A percentile compares a stretch with the other conserved stretches of the same genome.
These are phyloP conservation scores for Rhizophagus clarus DNA, from an alignment of 192 early-diverging fungal species.

Conservation along the genomic window DNA sequence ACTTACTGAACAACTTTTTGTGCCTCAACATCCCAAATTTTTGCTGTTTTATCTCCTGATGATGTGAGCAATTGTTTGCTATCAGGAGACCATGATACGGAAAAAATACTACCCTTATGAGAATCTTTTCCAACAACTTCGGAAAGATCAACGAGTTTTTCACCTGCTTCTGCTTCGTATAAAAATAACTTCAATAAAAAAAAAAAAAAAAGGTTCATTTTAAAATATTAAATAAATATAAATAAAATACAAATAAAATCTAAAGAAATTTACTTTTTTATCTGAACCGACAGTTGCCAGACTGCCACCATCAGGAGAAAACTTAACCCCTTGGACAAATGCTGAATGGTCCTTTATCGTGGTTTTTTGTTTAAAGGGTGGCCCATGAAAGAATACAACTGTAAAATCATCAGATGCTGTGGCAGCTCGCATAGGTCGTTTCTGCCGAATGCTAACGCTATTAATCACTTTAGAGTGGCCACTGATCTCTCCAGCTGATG, in stretches of 20 bases:
- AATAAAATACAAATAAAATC: not conserved
- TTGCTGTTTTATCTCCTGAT: slow-evolving; percentile 83
- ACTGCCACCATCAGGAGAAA: slow-evolving; percentile 76
- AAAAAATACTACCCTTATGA: slow-evolving; percentile 84
- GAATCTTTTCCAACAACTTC: slow-evolving; percentile 45
- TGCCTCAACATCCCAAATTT: slow-evolving; percentile 87
- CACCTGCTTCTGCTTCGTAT: slow-evolving; percentile 92
- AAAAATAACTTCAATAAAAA: slow-evolving; percentile 78
- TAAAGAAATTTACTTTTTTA: slow-evolving; percentile 66
- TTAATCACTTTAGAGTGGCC: slow-evolving; percentile 92
- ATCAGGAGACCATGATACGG: slow-evolving; percentile 88
- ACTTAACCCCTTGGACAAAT: slow-evolving; percentile 90
- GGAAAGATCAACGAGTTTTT: slow-evolving; percentile 58
- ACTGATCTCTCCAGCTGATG: slow-evolving; percentile 86
- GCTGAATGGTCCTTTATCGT: slow-evolving; percentile 79
- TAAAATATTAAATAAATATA: not conserved
- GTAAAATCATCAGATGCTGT: slow-evolving; percentile 90
- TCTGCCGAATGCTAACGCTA: slow-evolving; percentile 84
- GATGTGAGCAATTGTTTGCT: slow-evolving; percentile 73
- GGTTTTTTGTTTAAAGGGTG: slow-evolving; percentile 84
- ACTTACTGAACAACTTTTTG: slow-evolving; percentile 66
- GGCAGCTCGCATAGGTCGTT: slow-evolving; percentile 89
- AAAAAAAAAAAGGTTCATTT: not conserved
- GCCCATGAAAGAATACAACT: slow-evolving; percentile 89
- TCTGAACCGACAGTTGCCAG: slow-evolving; percentile 88